Evolutionary conservation across 352 stramenopile species (phyloP).

Genomic region (Globisporangium cederbergense): DNA sequence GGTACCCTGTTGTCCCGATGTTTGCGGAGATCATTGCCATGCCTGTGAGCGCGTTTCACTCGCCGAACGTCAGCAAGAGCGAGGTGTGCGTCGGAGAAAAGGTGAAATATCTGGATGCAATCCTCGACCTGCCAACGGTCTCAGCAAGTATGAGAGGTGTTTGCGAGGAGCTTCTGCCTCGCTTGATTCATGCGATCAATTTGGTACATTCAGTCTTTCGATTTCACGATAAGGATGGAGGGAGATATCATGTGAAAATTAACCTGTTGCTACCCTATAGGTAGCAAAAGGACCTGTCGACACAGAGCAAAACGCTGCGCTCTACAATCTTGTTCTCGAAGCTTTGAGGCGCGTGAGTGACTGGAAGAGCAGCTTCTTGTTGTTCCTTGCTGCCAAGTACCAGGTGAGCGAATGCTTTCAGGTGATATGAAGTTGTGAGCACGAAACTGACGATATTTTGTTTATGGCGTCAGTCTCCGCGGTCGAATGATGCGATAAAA

Average conservation of each 20-base stretch:
- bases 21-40: constrained; percentile 48
- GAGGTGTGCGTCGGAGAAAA: constrained; percentile 5
- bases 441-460: background rate
- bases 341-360: constrained; percentile 34
- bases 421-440: background rate
- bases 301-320: constrained; percentile 20
- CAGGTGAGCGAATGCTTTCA: constrained; percentile 21
- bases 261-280: background rate
- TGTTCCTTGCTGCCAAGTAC: constrained; percentile 61
- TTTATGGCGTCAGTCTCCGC: constrained; percentile 24
- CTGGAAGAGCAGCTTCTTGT: constrained; percentile 58
- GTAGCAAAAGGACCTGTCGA: background rate
- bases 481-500: constrained; percentile 25
- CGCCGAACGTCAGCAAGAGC: constrained; percentile 21
- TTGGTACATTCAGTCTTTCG: constrained; percentile 20
- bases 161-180: constrained; percentile 33
- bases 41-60: constrained; percentile 22
- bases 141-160: constrained; percentile 26
- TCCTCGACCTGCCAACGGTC: constrained; percentile 27
- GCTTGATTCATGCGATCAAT: constrained; percentile 39
- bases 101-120: constrained; percentile 23
- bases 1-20: constrained; percentile 48
- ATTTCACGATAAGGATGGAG: too few species aligned
- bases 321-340: constrained; percentile 31
- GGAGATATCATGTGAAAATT: background rate